Base-by-base conservation (phyloP, 1,284 basidiomycete genomes). In the Porodaedalea pini region DNA sequence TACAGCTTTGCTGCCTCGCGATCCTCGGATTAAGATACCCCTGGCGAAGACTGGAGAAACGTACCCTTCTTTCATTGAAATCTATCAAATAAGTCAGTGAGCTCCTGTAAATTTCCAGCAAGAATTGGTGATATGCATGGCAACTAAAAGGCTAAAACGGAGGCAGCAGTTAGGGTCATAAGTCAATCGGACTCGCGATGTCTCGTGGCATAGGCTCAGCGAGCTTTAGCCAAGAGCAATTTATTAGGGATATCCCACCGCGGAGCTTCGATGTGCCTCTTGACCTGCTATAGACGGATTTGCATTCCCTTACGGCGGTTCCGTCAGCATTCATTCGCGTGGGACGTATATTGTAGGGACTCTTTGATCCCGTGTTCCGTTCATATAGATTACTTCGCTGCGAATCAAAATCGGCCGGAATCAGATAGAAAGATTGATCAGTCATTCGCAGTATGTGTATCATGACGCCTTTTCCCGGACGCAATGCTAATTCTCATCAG, bases 361-460 rank as follows among this genome's bases (percentile, higher is more conserved):
- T 27, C 45, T 55, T 27, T 45, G 54, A 55, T 55, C 29, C 54
- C 54, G 54, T 39, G 44, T 55, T 48, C 54, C 54, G 54, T 39
- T 39, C 54, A 55, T 55, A 47, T 48, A 48, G 41, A 47, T 17
- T 37, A 40, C 23, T 40, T 2, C 8, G 21, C 15, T 27, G 5
- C 50, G 47, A 32, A 49, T 34, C n/a, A 19, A 25, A 44, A 21
- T 21, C n/a, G 27, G 32, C 13, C 15, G 51, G 23, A 29, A 25
- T 17, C 19, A 41, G 11, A 39, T 27, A 13, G 19, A 15, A 39
- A 10, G 36, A 39, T 27, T 36, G 37, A 40, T 39, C 27, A 31
- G 23, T 19, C 27, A 52, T 41, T 23, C 13, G n/a, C 37, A 10
- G 34, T 41, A 41, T 39, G 37, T 10, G 17, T 15, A 10, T 15